A percentile compares a stretch with the other conserved stretches of the same genome.
These are phyloP conservation scores for Pichia sorboxylosa DNA, from an alignment of 1,139 yeast genomes.

Conservation along the genomic window DNA sequence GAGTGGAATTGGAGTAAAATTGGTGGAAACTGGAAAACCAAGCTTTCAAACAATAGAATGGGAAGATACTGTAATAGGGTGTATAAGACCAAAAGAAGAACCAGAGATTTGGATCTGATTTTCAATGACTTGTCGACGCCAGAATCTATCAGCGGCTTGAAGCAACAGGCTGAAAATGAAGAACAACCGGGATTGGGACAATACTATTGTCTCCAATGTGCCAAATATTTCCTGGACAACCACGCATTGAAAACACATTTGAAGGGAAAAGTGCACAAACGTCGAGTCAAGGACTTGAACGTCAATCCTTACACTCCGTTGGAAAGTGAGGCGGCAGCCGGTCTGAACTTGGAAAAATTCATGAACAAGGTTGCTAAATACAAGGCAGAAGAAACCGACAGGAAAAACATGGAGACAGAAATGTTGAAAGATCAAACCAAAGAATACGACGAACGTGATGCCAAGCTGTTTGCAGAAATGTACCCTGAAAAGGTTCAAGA, in stretches of 20 bases:
- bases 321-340: constrained; percentile 88
- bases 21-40: too few species aligned
- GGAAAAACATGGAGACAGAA: constrained; percentile 20
- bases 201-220: constrained; percentile 88
- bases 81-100: constrained; percentile 74
- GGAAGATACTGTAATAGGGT: constrained; percentile 74
- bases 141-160: constrained; percentile 49
- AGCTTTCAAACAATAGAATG: too few species aligned
- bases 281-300: constrained; percentile 67
- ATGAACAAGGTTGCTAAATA: constrained; percentile 46
- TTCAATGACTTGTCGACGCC: constrained; percentile 59
- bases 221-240: constrained; percentile 78
- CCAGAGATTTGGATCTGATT: constrained; percentile 76
- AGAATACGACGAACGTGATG: constrained; percentile 23
- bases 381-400: constrained; percentile 18
- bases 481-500: constrained; percentile 15
- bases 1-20: too few species aligned
- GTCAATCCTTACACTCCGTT: constrained; percentile 75
- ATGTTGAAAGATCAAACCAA: constrained; percentile 17
- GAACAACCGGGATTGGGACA: constrained; percentile 90
- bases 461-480: constrained; percentile 16
- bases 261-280: constrained; percentile 69
- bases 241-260: constrained; percentile 61
- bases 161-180: constrained; percentile 82
- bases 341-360: constrained; percentile 59